Evolutionary conservation across 1,284 basidiomycete genomes (phyloP).

Genomic region (Microbotryum silenes-acaulis): DNA sequence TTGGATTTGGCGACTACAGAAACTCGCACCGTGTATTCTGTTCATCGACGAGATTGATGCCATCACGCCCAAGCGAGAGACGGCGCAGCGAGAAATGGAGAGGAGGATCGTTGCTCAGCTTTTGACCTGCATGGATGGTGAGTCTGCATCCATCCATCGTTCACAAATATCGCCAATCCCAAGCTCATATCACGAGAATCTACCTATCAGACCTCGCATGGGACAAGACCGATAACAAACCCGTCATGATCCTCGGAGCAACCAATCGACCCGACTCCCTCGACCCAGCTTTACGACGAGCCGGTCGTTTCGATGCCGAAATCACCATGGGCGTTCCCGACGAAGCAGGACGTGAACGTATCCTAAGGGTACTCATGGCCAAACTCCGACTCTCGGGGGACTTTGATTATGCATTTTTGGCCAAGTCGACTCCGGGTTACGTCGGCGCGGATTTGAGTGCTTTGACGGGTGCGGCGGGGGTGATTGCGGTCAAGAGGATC

Average conservation of each 20-base stretch:
- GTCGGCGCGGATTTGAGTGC: slow-evolving; percentile 91
- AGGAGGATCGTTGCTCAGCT: slow-evolving; percentile 93
- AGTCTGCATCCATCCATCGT: slow-evolving; percentile 25
- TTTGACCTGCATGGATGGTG: slow-evolving; percentile 94
- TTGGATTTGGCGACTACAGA: slow-evolving; percentile 45
- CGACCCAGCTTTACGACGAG: slow-evolving; percentile 83
- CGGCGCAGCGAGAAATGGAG: slow-evolving; percentile 96
- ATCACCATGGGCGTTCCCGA: slow-evolving; percentile 96
- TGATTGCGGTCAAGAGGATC: slow-evolving; percentile 92
- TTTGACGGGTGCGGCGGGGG: slow-evolving; percentile 85
- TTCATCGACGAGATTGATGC: slow-evolving; percentile 98
- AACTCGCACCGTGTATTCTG: slow-evolving; percentile 76
- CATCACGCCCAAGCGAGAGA: slow-evolving; percentile 94
- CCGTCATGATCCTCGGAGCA: slow-evolving; percentile 90
- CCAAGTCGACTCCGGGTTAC: slow-evolving; percentile 91
- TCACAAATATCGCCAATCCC: not conserved
- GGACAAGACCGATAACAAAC: slow-evolving; percentile 82
- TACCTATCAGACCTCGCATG: slow-evolving; percentile 63
- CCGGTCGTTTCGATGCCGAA: slow-evolving; percentile 93
- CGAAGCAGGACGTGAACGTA: slow-evolving; percentile 77
- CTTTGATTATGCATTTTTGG: slow-evolving; percentile 72
- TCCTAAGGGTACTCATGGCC: slow-evolving; percentile 67
- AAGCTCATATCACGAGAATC: not conserved
- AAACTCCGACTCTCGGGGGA: slow-evolving; percentile 69
- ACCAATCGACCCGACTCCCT: slow-evolving; percentile 93